A percentile compares a stretch with the other conserved stretches of the same genome.
Evolutionary conservation across 805 yeast genomes (phyloP).

Genomic region (Kazachstania bromeliacearum): DNA sequence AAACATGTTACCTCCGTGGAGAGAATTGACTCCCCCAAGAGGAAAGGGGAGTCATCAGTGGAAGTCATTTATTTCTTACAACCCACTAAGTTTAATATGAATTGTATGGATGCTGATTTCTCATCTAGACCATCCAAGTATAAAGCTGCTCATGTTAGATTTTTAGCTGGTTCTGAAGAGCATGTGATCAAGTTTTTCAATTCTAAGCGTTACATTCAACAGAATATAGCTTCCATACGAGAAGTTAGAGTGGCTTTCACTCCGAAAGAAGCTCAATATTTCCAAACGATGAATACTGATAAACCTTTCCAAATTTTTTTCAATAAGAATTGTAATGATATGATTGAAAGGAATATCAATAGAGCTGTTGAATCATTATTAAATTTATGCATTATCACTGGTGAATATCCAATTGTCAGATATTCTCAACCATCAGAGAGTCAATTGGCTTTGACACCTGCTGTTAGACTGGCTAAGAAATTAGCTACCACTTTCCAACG

Average conservation of each 20-base stretch:
- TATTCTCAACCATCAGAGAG: slow-evolving; percentile 48
- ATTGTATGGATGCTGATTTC: slow-evolving; percentile 73
- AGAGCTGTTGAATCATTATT: slow-evolving; percentile 57
- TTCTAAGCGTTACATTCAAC: slow-evolving; percentile 23
- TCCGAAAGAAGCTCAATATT: slow-evolving; percentile 65
- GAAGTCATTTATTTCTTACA: slow-evolving; percentile 77
- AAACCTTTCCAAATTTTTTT: slow-evolving; percentile 65
- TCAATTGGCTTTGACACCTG: slow-evolving; percentile 39
- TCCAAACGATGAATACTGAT: slow-evolving; percentile 49
- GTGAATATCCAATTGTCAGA: slow-evolving; percentile 83
- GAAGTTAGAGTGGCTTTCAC: slow-evolving; percentile 41
- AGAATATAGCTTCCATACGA: slow-evolving; percentile 26
- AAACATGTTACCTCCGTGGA: slow-evolving; percentile 56
- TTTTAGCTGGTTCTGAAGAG: slow-evolving; percentile 49
- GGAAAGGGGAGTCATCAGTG: slow-evolving; percentile 53
- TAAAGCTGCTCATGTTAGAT: slow-evolving; percentile 60
- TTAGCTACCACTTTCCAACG: slow-evolving; percentile 66
- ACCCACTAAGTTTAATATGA: slow-evolving; percentile 56
- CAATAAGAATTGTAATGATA: slow-evolving; percentile 51
- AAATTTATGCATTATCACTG: slow-evolving; percentile 64
- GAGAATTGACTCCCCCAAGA: slow-evolving; percentile 43
- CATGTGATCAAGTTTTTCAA: slow-evolving; percentile 25
- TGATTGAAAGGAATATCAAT: slow-evolving; percentile 49
- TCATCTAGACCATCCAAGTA: slow-evolving; percentile 59
- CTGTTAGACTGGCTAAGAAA: slow-evolving; percentile 53